These are phyloP conservation scores for Trichosporon ovoides DNA, from an alignment of 1,284 basidiomycete species.

Conservation along the genomic window DNA sequence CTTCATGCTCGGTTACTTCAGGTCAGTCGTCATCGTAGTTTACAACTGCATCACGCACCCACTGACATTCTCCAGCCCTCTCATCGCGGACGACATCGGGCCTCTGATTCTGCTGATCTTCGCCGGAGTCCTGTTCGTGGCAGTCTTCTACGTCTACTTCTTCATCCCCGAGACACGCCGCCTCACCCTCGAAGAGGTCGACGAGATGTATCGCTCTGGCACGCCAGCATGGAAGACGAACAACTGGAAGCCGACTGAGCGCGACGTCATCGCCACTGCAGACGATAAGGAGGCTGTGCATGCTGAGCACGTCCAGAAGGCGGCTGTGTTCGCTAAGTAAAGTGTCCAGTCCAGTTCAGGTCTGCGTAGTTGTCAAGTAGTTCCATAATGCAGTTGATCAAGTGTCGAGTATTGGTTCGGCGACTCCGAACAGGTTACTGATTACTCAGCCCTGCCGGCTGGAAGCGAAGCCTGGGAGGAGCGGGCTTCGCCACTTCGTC, in stretches of 20 bases:
- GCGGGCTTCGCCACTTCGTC: no score
- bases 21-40: slow-evolving; percentile 55
- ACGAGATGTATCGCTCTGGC: slow-evolving; percentile 64
- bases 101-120: slow-evolving; percentile 57
- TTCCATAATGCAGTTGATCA: no score
- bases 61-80: slow-evolving; percentile 23
- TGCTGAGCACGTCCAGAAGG: slow-evolving; percentile 1
- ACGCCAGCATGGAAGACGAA: slow-evolving; percentile 63
- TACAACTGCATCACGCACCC: no score
- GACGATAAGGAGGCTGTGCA: slow-evolving; percentile 8
- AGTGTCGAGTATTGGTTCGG: no score
- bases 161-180: slow-evolving; percentile 67
- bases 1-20: slow-evolving; percentile 58
- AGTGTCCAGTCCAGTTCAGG: no score
- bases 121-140: slow-evolving; percentile 61
- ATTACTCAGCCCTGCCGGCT: no score
- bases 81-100: slow-evolving; percentile 62
- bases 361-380: no score
- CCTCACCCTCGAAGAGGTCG: slow-evolving; percentile 69
- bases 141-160: slow-evolving; percentile 57
- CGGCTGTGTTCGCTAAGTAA: background rate
- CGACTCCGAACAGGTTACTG: no score
- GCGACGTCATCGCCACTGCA: slow-evolving; percentile 2
- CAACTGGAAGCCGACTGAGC: slow-evolving; percentile 55
- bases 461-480: no score